phyloP scores from a whole-genome alignment of 352 stramenopile species.

The Phytopythium litorale region DNA sequence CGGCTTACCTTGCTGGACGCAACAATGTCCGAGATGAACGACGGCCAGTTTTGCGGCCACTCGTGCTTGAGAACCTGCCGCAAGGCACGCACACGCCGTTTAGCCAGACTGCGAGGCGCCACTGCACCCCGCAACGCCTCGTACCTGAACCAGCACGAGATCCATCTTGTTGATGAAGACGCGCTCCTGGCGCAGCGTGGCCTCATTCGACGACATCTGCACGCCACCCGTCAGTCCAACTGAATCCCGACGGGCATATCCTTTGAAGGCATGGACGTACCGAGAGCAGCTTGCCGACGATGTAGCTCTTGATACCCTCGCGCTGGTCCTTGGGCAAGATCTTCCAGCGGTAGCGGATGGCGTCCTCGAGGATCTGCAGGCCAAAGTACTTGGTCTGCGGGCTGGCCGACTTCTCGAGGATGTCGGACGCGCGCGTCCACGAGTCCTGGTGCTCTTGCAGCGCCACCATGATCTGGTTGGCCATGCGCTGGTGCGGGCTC shows the following conservation, averaged over 20 bases:
- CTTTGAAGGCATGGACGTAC: constrained; percentile 29
- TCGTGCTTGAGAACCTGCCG: constrained; percentile 98
- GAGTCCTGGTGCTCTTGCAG: constrained; percentile 92
- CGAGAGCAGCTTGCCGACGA: constrained; percentile 95
- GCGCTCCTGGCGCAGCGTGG: constrained; percentile 81
- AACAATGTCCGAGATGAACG: constrained; percentile 97
- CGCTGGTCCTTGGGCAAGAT: constrained; percentile 95
- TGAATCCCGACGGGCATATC: too few species aligned
- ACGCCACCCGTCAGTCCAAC: neutral
- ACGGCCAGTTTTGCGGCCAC: constrained; percentile 99
- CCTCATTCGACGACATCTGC: constrained; percentile 89
- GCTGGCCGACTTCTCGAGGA: constrained; percentile 93
- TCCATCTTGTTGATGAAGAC: constrained; percentile 97
- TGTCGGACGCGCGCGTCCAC: constrained; percentile 93
- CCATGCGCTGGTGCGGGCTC: constrained; percentile 89
- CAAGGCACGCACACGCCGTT: neutral
- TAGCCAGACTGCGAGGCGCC: neutral
- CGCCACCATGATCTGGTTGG: constrained; percentile 93
- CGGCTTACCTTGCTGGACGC: constrained; percentile 84
- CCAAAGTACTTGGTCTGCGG: constrained; percentile 92
- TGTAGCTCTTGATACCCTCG: constrained; percentile 98
- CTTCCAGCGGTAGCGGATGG: constrained; percentile 97
- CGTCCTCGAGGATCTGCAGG: constrained; percentile 95
- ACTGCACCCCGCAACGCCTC: neutral
- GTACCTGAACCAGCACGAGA: constrained; percentile 91